Percentiles rank a stretch among this genome's conserved stretches.
These are phyloP conservation scores for Erodium moschatum DNA, from an alignment of 441 rosid species.

Conservation along the genomic window DNA sequence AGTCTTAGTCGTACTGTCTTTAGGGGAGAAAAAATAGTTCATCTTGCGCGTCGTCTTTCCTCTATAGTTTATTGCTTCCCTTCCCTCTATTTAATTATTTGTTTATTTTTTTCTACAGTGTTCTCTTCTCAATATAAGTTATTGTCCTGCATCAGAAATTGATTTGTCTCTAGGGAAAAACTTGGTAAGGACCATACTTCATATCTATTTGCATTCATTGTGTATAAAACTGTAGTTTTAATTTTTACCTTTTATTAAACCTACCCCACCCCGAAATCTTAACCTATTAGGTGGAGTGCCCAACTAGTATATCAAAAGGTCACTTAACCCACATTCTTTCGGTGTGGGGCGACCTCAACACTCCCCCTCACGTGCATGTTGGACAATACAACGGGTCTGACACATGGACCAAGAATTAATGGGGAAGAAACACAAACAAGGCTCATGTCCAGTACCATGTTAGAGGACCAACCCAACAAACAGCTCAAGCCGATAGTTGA, in stretches of 20 bases:
- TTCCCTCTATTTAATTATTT: slow-evolving; percentile 16
- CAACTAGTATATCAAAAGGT: too few species aligned
- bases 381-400: too few species aligned
- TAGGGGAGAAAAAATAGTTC: background rate
- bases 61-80: background rate
- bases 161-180: slow-evolving; percentile 50
- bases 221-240: background rate
- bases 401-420: too few species aligned
- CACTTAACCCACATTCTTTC: too few species aligned
- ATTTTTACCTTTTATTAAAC: background rate
- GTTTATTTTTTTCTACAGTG: slow-evolving; percentile 39
- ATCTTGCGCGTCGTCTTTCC: background rate
- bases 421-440: too few species aligned
- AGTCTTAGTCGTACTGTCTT: background rate
- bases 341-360: too few species aligned
- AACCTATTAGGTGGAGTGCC: too few species aligned
- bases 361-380: too few species aligned
- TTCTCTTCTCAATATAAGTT: slow-evolving; percentile 89
- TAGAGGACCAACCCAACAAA: too few species aligned
- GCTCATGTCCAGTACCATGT: too few species aligned
- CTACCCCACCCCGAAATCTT: too few species aligned
- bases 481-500: too few species aligned
- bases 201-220: slow-evolving; percentile 8
- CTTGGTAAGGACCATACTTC: slow-evolving; percentile 46
- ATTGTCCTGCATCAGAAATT: slow-evolving; percentile 80